Conservation (phyloP, 2,329 filamentous ascomycete species). For the Fusarium tuaranense region DNA sequence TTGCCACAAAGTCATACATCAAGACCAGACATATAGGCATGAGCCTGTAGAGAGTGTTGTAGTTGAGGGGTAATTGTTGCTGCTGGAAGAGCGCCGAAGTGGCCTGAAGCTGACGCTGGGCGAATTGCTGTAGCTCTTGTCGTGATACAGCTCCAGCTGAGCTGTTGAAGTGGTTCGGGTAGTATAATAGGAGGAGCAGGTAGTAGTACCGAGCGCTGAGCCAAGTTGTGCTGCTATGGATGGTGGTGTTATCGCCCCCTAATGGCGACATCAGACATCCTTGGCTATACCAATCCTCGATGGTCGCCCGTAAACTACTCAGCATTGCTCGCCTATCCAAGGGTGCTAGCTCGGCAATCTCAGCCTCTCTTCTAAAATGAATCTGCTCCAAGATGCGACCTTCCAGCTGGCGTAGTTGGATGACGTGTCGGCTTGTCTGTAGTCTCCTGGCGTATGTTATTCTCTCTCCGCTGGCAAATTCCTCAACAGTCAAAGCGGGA, state of each 20-base stretch:
- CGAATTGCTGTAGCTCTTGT: constrained; percentile 48
- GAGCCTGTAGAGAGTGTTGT: constrained; percentile 52
- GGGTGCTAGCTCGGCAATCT: constrained; percentile 41
- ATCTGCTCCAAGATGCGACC: constrained; percentile 50
- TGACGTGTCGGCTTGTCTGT: constrained; percentile 56
- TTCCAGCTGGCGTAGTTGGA: constrained; percentile 55
- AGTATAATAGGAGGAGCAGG: constrained; percentile 54
- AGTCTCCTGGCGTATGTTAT: constrained; percentile 50
- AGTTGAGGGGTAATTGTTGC: constrained; percentile 54
- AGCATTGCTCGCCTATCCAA: constrained; percentile 46
- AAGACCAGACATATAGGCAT: constrained; percentile 50
- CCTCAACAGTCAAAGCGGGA: constrained; percentile 55
- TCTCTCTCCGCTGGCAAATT: constrained; percentile 52
- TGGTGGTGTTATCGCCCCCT: constrained; percentile 53
- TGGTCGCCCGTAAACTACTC: constrained; percentile 50
- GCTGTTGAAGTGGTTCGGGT: constrained; percentile 51
- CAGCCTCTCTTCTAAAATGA: constrained; percentile 43
- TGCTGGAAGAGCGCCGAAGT: constrained; percentile 53
- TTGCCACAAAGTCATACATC: constrained; percentile 36
- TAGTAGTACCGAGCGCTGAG: constrained; percentile 55
- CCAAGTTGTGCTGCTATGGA: constrained; percentile 57
- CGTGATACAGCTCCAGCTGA: constrained; percentile 39
- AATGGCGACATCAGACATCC: constrained; percentile 54
- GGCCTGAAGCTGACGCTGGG: constrained; percentile 53
- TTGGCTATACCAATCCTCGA: constrained; percentile 57